Evolutionary conservation across 192 early-diverging fungal genomes (phyloP).

Genomic region (Coemansia sp.): DNA sequence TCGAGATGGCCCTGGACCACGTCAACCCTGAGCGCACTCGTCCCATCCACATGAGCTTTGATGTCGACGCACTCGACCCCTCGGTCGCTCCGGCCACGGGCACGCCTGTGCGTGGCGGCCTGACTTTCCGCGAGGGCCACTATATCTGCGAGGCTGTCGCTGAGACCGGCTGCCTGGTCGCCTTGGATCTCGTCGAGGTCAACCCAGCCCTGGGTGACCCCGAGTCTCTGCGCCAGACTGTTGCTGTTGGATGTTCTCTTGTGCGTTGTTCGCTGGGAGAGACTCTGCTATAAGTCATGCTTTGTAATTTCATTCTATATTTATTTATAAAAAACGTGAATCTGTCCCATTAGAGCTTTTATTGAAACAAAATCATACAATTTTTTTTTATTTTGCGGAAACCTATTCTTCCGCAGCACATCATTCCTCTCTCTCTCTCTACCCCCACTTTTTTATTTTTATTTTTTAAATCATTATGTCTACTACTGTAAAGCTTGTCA

Average conservation of each 20-base stretch:
- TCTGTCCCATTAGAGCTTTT: background rate
- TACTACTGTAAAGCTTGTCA: conserved; percentile 61
- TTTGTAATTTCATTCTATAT: conserved; percentile 5
- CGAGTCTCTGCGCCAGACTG: conserved; percentile 74
- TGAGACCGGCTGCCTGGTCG: conserved; percentile 85
- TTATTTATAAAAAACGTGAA: conserved; percentile 3
- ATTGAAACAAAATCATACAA: too few species aligned
- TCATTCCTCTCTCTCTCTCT: too few species aligned
- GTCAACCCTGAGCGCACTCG: conserved; percentile 70
- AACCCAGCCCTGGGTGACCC: conserved; percentile 86
- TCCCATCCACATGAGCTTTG: conserved; percentile 89
- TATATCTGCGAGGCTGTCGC: conserved; percentile 91
- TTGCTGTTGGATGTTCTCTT: conserved; percentile 89
- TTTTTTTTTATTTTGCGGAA: too few species aligned
- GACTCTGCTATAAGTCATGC: conserved; percentile 60
- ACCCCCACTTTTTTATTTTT: too few species aligned
- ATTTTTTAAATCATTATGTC: background rate
- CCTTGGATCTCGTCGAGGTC: conserved; percentile 94
- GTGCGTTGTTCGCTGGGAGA: conserved; percentile 84
- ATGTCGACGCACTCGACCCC: conserved; percentile 95
- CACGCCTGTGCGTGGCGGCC: conserved; percentile 91
- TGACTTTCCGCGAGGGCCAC: conserved; percentile 96
- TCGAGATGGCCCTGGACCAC: conserved; percentile 90
- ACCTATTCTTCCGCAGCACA: too few species aligned
- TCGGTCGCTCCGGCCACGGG: conserved; percentile 92